phyloP scores from a whole-genome alignment of 768 basidiomycete genomes.

The Mycena maculata region DNA sequence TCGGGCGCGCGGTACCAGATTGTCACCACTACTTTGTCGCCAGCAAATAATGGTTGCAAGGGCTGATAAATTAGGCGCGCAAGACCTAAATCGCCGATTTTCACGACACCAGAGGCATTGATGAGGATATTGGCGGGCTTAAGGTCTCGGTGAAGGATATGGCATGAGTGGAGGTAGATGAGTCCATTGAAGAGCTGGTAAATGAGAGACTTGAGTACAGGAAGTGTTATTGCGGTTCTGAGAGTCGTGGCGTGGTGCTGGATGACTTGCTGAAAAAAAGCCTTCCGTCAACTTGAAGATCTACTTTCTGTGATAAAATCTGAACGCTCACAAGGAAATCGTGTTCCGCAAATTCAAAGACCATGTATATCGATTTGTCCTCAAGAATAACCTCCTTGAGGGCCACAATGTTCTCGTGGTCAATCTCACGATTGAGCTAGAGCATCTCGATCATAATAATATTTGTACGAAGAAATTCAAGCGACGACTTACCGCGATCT shows the following conservation, averaged over 20 bases:
- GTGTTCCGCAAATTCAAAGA: slow-evolving; percentile 99
- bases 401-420: slow-evolving; percentile 91
- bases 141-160: slow-evolving; percentile 96
- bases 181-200: slow-evolving; percentile 96
- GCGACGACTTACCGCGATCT: slow-evolving; percentile 82
- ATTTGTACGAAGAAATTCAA: background rate
- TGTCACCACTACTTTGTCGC: slow-evolving; percentile 98
- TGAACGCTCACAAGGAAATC: slow-evolving; percentile 87
- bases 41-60: slow-evolving; percentile 89
- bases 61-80: slow-evolving; percentile 93
- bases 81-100: slow-evolving; percentile 98
- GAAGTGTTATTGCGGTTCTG: slow-evolving; percentile 75
- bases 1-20: slow-evolving; percentile 99
- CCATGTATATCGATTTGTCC: slow-evolving; percentile 99
- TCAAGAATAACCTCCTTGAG: slow-evolving; percentile 96
- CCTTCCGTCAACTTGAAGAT: background rate
- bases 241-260: slow-evolving; percentile 96
- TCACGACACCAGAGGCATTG: slow-evolving; percentile 87
- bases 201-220: slow-evolving; percentile 91
- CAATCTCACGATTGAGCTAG: slow-evolving; percentile 89
- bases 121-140: slow-evolving; percentile 99
- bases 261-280: slow-evolving; percentile 86
- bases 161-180: slow-evolving; percentile 92
- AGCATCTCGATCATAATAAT: background rate
- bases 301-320: background rate